A percentile compares a stretch with the other conserved stretches of the same genome.
Conservation (phyloP, 805 yeast species). For the Saccharomycopsis fodiens region DNA sequence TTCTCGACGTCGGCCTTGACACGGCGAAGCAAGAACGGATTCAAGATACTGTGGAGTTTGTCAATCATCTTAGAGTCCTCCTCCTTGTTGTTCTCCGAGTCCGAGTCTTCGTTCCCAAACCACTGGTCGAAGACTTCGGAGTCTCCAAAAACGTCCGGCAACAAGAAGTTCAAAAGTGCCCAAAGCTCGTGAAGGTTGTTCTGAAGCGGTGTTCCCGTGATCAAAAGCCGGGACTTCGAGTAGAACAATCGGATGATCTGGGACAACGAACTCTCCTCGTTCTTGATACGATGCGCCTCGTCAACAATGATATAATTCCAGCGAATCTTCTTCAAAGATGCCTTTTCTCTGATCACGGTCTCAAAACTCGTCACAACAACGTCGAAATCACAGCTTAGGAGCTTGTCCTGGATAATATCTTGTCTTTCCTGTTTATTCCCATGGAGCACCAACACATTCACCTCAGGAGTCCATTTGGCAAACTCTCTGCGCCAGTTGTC, state of each 20-base stretch:
- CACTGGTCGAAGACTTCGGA: constrained; percentile 85
- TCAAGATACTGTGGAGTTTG: constrained; percentile 79
- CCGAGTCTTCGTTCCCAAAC: constrained; percentile 49
- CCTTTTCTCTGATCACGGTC: constrained; percentile 85
- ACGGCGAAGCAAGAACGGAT: constrained; percentile 83
- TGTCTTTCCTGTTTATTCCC: constrained; percentile 82
- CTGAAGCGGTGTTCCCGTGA: constrained; percentile 95
- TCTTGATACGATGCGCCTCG: constrained; percentile 95
- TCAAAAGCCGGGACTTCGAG: constrained; percentile 74
- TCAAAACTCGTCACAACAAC: constrained; percentile 89
- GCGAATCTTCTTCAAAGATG: constrained; percentile 67
- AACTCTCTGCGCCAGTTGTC: constrained; percentile 97
- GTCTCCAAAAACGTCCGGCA: constrained; percentile 94
- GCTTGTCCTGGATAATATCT: constrained; percentile 45
- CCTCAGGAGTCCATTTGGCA: constrained; percentile 93
- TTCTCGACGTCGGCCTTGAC: constrained; percentile 91
- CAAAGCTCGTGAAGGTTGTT: constrained; percentile 93
- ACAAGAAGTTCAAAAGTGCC: constrained; percentile 83
- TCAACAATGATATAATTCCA: constrained; percentile 95
- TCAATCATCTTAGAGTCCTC: constrained; percentile 79
- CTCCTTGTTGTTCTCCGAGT: constrained; percentile 36
- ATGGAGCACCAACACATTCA: constrained; percentile 73
- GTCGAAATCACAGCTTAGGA: constrained; percentile 75
- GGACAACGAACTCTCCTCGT: constrained; percentile 85
- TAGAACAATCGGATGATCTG: constrained; percentile 87